Percentiles rank a stretch among this genome's conserved stretches.
Conservation (phyloP, 73 alveolate genomes). For the Uronychia setigera region DNA sequence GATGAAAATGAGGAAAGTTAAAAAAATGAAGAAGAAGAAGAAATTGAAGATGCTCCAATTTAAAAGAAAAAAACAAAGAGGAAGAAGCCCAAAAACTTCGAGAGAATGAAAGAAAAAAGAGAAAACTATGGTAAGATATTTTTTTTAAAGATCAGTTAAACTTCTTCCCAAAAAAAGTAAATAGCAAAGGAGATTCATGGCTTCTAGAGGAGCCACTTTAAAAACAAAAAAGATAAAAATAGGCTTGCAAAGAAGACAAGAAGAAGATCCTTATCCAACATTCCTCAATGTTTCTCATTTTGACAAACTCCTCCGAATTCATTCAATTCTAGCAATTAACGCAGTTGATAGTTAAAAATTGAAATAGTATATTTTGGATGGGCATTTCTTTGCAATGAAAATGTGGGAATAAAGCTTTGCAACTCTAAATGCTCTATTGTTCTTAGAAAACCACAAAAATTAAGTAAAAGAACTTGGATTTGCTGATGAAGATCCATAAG, state of each 20-base stretch:
- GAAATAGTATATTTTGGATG: constrained; percentile 83
- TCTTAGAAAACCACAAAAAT: constrained; percentile 77
- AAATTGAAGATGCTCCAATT: constrained; percentile 70
- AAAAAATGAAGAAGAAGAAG: constrained; percentile 58
- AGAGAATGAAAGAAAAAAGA: constrained; percentile 53
- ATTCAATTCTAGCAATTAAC: constrained; percentile 90
- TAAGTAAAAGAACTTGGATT: constrained; percentile 82
- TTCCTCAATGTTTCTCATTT: constrained; percentile 92
- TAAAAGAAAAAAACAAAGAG: constrained; percentile 55
- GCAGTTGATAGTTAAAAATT: constrained; percentile 83
- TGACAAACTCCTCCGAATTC: constrained; percentile 92
- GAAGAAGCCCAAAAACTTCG: constrained; percentile 66
- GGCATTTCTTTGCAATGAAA: constrained; percentile 77
- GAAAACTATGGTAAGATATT: not conserved
- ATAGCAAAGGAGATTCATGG: constrained; percentile 61
- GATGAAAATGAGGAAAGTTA: constrained; percentile 6
- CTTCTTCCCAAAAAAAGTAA: constrained; percentile 45
- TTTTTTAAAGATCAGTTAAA: not conserved
- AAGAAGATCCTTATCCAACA: constrained; percentile 94
- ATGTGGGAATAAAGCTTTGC: constrained; percentile 72
- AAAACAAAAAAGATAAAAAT: constrained; percentile 78
- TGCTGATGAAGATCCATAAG: constrained; percentile 65
- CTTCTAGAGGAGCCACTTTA: constrained; percentile 64
- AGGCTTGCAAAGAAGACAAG: constrained; percentile 84
- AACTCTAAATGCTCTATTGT: constrained; percentile 70